Conservation (phyloP, 2,329 filamentous ascomycete species). For the Polytolypa hystricis region DNA sequence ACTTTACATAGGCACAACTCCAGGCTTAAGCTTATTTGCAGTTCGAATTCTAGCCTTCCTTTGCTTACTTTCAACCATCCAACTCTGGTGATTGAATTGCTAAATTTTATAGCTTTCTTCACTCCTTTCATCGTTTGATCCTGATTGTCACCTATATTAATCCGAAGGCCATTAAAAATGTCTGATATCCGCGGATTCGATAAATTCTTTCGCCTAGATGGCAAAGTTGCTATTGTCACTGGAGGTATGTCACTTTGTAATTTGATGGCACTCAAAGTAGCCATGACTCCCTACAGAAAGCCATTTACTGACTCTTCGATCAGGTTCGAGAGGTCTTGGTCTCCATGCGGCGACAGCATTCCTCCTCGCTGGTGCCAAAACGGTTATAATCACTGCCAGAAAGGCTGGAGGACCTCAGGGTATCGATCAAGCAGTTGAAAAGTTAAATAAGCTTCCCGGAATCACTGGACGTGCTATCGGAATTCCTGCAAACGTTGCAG, state of each 20-base stretch:
- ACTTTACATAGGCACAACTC: no score
- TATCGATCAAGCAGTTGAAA: constrained; percentile 28
- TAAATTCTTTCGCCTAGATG: constrained; percentile 71
- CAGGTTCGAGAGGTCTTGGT: constrained; percentile 66
- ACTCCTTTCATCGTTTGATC: no score
- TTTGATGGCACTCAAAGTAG: no score
- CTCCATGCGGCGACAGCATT: constrained; percentile 62
- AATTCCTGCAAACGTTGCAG: constrained; percentile 68
- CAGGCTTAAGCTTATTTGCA: no score
- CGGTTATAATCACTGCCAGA: constrained; percentile 28
- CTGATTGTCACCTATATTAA: no score
- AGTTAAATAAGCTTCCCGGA: constrained; percentile 25
- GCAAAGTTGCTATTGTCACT: constrained; percentile 75
- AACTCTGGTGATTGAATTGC: no score
- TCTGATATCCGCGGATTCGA: constrained; percentile 37
- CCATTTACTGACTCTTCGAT: constrained; percentile 8
- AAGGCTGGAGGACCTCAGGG: constrained; percentile 27
- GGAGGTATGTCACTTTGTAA: constrained; percentile 33
- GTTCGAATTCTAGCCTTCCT: no score
- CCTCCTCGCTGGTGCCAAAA: constrained; percentile 29
- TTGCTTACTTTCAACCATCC: no score
- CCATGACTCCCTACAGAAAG: no score
- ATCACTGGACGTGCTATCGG: constrained; percentile 51
- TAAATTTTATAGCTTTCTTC: no score
- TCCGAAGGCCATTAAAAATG: no score